phyloP scores from a whole-genome alignment of 1,284 basidiomycete species.

The Tetrapyrgos nigripes region DNA sequence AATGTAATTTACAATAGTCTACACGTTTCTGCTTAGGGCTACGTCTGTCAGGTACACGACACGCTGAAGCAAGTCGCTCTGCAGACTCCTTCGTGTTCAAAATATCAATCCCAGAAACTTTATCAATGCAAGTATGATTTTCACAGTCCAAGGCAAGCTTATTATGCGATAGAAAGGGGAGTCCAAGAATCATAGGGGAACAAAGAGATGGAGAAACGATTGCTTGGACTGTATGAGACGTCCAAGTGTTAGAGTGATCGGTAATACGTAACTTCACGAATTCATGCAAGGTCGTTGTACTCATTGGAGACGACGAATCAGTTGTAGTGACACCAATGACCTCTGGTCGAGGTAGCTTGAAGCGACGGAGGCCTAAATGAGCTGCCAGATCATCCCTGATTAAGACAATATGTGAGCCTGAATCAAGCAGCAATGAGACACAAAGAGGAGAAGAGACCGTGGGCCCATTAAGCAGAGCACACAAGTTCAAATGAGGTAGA shows the following conservation, averaged over 20 bases:
- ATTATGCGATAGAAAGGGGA: slow-evolving; percentile 26
- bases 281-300: too few species aligned
- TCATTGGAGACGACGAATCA: too few species aligned
- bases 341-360: slow-evolving; percentile 22
- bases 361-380: background rate
- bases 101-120: too few species aligned
- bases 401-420: too few species aligned
- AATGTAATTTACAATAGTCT: background rate
- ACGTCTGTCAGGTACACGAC: slow-evolving; percentile 26
- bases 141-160: slow-evolving; percentile 27
- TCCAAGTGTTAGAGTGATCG: slow-evolving; percentile 3
- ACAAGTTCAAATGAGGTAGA: too few species aligned
- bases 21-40: background rate
- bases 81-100: too few species aligned
- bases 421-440: too few species aligned
- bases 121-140: slow-evolving; percentile 21
- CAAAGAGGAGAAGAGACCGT: too few species aligned
- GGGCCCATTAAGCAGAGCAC: too few species aligned
- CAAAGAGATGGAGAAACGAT: background rate
- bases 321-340: slow-evolving; percentile 23
- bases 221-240: slow-evolving; percentile 10
- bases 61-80: too few species aligned
- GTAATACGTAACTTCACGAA: too few species aligned
- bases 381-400: slow-evolving; percentile 19
- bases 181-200: slow-evolving; percentile 29